Evolutionary conservation across 2,329 filamentous ascomycete genomes (phyloP).

Genomic region (Reticulascus tulasneorum): DNA sequence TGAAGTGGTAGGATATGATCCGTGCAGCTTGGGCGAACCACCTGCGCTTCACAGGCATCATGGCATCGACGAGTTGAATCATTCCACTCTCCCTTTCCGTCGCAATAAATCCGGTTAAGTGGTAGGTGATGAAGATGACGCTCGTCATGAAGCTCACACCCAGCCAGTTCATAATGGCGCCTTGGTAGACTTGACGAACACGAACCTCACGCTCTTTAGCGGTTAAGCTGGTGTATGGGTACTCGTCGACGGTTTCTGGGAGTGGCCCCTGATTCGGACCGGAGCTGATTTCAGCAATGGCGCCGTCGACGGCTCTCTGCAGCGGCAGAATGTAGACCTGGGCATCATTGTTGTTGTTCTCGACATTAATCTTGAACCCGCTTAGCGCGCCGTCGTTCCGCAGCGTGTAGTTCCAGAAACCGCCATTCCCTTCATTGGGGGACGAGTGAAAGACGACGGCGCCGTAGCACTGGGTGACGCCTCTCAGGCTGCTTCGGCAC

Average conservation of each 20-base stretch:
- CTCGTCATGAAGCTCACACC: constrained; percentile 76
- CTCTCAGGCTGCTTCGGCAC: constrained; percentile 62
- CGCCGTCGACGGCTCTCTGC: constrained; percentile 71
- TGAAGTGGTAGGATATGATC: constrained; percentile 73
- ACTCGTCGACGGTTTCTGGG: constrained; percentile 55
- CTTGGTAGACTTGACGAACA: constrained; percentile 69
- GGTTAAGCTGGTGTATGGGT: constrained; percentile 71
- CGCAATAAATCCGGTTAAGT: constrained; percentile 81
- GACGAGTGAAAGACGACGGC: constrained; percentile 74
- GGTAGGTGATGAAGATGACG: constrained; percentile 79
- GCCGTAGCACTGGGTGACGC: constrained; percentile 68
- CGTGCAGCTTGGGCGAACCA: constrained; percentile 78
- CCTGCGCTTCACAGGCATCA: constrained; percentile 72
- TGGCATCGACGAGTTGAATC: constrained; percentile 83
- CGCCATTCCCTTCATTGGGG: constrained; percentile 62
- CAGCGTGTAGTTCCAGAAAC: constrained; percentile 83
- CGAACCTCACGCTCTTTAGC: constrained; percentile 60
- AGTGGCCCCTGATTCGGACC: constrained; percentile 24
- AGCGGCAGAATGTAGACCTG: constrained; percentile 76
- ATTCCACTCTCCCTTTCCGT: constrained; percentile 83
- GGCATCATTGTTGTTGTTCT: constrained; percentile 64
- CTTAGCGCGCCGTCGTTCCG: constrained; percentile 71
- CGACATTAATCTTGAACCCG: constrained; percentile 58
- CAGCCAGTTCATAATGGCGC: constrained; percentile 69
- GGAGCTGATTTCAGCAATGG: constrained; percentile 58